A percentile compares a stretch with the other conserved stretches of the same genome.
These are phyloP conservation scores for Laetiporus sulphureus DNA, from an alignment of 1,284 basidiomycete species.

Conservation along the genomic window DNA sequence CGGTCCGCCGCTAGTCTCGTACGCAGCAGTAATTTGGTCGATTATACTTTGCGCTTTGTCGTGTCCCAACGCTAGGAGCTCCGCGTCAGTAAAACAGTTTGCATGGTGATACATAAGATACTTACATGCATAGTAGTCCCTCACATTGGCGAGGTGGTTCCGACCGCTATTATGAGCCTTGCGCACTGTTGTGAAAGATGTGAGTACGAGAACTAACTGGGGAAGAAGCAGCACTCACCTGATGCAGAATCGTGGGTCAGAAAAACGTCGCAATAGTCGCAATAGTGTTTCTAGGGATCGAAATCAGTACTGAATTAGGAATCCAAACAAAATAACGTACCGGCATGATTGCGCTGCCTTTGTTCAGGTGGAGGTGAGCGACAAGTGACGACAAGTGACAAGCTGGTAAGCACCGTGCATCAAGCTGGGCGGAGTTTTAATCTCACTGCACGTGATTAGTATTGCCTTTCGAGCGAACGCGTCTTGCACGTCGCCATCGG, in stretches of 20 bases:
- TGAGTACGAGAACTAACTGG: constrained; percentile 8
- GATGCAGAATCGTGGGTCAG: constrained; percentile 87
- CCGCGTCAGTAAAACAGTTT: constrained; percentile 10
- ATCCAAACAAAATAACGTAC: constrained; percentile 29
- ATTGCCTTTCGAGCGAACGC: no score
- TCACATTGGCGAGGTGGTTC: constrained; percentile 93
- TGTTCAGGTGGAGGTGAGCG: background rate
- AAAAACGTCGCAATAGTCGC: constrained; percentile 92
- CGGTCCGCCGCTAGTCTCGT: constrained; percentile 80
- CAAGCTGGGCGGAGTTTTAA: no score
- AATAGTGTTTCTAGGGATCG: constrained; percentile 67
- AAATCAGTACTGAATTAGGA: constrained; percentile 2
- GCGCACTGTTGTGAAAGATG: constrained; percentile 54
- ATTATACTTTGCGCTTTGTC: constrained; percentile 96
- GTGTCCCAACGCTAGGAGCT: constrained; percentile 73
- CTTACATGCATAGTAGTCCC: constrained; percentile 95
- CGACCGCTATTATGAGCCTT: constrained; percentile 97
- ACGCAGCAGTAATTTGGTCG: constrained; percentile 90
- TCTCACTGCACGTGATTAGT: no score
- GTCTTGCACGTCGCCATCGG: background rate
- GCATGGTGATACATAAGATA: constrained; percentile 1
- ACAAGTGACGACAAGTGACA: background rate
- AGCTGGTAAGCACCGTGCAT: background rate
- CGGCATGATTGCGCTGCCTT: constrained; percentile 34
- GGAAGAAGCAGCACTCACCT: constrained; percentile 54